Base-by-base conservation (phyloP, 805 yeast species). In the Ogataea trehalophila region DNA sequence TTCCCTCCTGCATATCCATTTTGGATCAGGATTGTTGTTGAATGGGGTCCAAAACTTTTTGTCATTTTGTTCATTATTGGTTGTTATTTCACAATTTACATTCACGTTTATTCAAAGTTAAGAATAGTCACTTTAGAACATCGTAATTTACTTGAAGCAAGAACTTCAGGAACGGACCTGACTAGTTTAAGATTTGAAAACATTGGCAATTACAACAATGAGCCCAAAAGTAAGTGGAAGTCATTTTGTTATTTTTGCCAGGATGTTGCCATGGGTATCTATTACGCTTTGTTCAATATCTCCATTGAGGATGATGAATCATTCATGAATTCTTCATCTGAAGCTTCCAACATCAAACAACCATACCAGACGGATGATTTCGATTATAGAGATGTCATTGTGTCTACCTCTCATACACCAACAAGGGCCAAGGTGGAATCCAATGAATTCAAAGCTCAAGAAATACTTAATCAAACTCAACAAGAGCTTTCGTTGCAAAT, bases 81-180 rank as follows among this genome's bases (percentile, higher is more conserved):
- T 20, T 50, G 52, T 40, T 57, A 57, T 37, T 55, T 57, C 39
- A 39, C 55, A 22, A 57, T 57, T 18, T 57, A 57, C 39, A 49
- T 55, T 31, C 41, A 46, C 42, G 50, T 51, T 20, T 57, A 54
- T 41, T 40, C 41, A 9, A 46, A 48, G 13, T 47, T 47, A 13
- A 43, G 43, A n/a, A 41, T 43, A 31, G 47, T 56, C 14, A 43
- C 54, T 1, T 18, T 33, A 23, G 51, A 52, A 31, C 55, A 54
- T 39, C 44, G 52, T 9, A 42, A 34, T 34, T 20, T 51, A 33
- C 37, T 52, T 18, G 18, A 33, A 13, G 20, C 26, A 29, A 17
- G 20, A 23, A 22, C 33, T 14, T 14, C 40, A 16, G 26, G 11
- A 16, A 17, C 13, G 18, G 36, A n/a, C 33, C 9, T 26, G 31